These are phyloP conservation scores for Mrakia gelida DNA, from an alignment of 768 basidiomycete species.

Conservation along the genomic window DNA sequence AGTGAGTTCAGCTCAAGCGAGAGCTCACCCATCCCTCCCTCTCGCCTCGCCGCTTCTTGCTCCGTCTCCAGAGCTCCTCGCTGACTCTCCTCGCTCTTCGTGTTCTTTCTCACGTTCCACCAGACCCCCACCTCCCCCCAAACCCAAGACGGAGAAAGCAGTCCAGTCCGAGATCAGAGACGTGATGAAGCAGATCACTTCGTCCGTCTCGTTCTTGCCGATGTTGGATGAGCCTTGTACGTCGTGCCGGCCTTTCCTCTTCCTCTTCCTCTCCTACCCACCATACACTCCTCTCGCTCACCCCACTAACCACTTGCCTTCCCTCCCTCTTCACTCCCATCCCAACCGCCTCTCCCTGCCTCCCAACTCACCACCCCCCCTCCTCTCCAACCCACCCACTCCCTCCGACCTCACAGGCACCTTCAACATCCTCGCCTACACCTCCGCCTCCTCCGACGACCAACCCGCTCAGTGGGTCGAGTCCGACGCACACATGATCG, in stretches of 20 bases:
- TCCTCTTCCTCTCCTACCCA: background rate
- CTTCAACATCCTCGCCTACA: conserved; percentile 97
- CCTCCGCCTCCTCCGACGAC: conserved; percentile 61
- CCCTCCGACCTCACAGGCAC: conserved; percentile 49
- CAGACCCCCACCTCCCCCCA: conserved; percentile 48
- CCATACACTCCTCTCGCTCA: too few species aligned
- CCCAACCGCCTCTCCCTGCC: background rate
- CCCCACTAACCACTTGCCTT: background rate
- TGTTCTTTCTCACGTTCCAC: background rate
- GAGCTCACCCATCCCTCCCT: too few species aligned
- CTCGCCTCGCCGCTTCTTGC: background rate
- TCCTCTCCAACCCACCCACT: background rate
- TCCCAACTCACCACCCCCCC: background rate
- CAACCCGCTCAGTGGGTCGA: conserved; percentile 96
- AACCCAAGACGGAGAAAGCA: conserved; percentile 58
- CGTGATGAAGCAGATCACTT: conserved; percentile 96
- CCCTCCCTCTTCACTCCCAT: background rate
- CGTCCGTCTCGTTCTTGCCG: conserved; percentile 92
- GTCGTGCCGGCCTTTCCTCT: conserved; percentile 43
- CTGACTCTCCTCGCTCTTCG: too few species aligned
- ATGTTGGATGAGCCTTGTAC: conserved; percentile 72
- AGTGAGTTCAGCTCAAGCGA: background rate
- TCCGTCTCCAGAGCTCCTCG: too few species aligned
- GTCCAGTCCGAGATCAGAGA: conserved; percentile 97
- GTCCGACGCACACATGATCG: conserved; percentile 85